Evolutionary conservation across 2,329 filamentous ascomycete species (phyloP), one percentile per base, ranked within the genome.

Genomic region (Fusarium chaquense): DNA sequence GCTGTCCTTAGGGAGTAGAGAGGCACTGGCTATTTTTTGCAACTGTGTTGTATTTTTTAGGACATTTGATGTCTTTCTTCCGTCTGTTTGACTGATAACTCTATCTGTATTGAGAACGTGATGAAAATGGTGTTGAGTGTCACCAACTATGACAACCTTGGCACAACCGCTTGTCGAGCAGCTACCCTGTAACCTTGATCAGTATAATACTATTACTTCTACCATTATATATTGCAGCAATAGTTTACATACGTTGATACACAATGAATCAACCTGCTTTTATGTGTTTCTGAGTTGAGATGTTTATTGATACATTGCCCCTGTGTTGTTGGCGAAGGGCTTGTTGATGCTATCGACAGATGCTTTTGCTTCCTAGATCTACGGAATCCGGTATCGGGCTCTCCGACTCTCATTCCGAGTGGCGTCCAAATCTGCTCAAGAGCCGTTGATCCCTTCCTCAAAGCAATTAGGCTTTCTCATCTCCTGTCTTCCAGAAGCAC

Each of bases 371-470:
- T 40, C 16, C 36, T 22, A 8, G n/a, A 13, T 7, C n/a, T 40
- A 15, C 8, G 2, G 13, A n/a, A 26, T 32, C 52, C 45, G 50
- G 45, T 50, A 53, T 70, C 67, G 67, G 67, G 35, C 38, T 40
- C n/a, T 43, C 57, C 62, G 62, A 35, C n/a, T 40, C 11, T 26
- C 6, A 22, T 36, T 41, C 26, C 24, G 18, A 52, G 18, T 15
- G 18, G 6, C 51, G 22, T 33, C 33, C n/a, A 33, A 45, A 46
- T 58, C 16, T 53, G 18, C 28, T 50, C 40, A 22, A 10, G n/a
- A 36, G 11, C 24, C 53, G 50, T 65, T 40, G 49, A 68, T 68
- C 59, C 10, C 24, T 46, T 45, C 40, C 54, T 47, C 2, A 5
- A 36, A 28, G 12, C 26, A 13, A 16, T 41, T 26, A 69, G 36